phyloP scores from a whole-genome alignment of 2,329 filamentous ascomycete genomes.

The Orbilia javanica region DNA sequence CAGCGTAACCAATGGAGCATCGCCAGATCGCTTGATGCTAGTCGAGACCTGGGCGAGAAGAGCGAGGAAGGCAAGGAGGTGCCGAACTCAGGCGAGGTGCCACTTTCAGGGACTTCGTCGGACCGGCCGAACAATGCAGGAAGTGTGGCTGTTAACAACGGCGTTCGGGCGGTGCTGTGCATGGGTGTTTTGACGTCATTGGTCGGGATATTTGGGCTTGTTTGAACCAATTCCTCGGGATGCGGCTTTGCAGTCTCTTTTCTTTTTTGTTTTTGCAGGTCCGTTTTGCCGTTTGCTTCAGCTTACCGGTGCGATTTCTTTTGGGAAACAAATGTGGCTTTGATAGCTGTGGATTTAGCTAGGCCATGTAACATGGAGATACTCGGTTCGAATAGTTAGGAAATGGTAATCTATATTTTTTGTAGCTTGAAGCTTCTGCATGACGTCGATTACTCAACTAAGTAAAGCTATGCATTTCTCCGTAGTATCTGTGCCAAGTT shows the following conservation, averaged over 20 bases:
- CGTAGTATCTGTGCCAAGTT: neutral
- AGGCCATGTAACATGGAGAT: neutral
- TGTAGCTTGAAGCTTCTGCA: slow-evolving; percentile 13
- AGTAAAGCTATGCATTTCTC: slow-evolving; percentile 10
- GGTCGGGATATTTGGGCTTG: slow-evolving; percentile 6
- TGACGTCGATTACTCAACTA: slow-evolving; percentile 46
- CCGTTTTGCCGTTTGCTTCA: neutral
- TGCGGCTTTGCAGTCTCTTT: neutral
- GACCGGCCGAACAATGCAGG: slow-evolving; percentile 28
- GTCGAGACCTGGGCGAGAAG: neutral
- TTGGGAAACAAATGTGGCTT: slow-evolving; percentile 5
- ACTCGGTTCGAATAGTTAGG: slow-evolving; percentile 23
- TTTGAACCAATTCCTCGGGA: slow-evolving; percentile 6
- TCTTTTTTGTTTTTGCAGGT: neutral
- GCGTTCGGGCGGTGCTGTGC: slow-evolving; percentile 17
- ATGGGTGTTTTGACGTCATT: slow-evolving; percentile 41
- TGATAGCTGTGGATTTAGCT: neutral
- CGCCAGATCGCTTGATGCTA: slow-evolving; percentile 12
- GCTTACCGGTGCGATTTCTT: neutral
- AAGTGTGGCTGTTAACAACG: slow-evolving; percentile 17
- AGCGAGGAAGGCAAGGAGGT: neutral
- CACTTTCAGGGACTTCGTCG: neutral
- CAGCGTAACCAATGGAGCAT: slow-evolving; percentile 30
- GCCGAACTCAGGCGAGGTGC: slow-evolving; percentile 2
- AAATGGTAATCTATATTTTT: slow-evolving; percentile 17